These are phyloP conservation scores for Chaetomium cochliodes DNA, from an alignment of 495 filamentous ascomycete genomes.

Conservation along the genomic window DNA sequence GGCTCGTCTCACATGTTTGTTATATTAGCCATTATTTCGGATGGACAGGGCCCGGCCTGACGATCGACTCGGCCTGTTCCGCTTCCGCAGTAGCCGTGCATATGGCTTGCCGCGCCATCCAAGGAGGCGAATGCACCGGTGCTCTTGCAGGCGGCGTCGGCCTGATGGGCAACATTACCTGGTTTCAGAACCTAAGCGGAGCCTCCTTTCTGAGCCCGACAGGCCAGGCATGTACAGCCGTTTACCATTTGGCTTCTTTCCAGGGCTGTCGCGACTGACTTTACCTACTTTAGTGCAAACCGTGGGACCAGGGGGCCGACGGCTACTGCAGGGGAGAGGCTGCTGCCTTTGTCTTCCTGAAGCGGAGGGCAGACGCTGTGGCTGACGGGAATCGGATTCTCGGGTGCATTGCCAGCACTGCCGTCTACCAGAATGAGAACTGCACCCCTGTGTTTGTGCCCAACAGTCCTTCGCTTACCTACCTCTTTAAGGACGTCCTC, in stretches of 20 bases:
- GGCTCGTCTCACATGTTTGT: too few relatives aligned
- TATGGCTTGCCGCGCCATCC: slow-evolving; percentile 50
- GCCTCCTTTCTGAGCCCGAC: not conserved
- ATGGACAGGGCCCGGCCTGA: slow-evolving; percentile 40
- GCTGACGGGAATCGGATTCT: not conserved
- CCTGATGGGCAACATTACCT: slow-evolving; percentile 49
- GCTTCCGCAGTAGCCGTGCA: slow-evolving; percentile 53
- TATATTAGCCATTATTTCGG: slow-evolving; percentile 51
- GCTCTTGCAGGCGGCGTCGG: slow-evolving; percentile 38
- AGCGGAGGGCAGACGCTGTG: slow-evolving; percentile 50
- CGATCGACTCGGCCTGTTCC: slow-evolving; percentile 54
- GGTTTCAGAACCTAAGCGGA: slow-evolving; percentile 36
- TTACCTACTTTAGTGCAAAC: too few relatives aligned
- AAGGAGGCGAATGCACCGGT: slow-evolving; percentile 38
- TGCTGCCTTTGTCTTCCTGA: slow-evolving; percentile 52
- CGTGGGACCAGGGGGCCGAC: slow-evolving; percentile 57
- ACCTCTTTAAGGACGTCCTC: too few relatives aligned
- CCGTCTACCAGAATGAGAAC: not conserved
- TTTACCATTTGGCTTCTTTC: too few relatives aligned
- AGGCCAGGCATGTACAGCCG: too few relatives aligned
- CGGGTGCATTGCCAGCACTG: not conserved
- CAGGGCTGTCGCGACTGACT: too few relatives aligned
- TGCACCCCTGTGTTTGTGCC: too few relatives aligned
- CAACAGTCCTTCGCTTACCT: too few relatives aligned
- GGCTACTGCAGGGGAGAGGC: slow-evolving; percentile 64